Evolutionary conservation across 1,139 yeast genomes (phyloP).

Genomic region (Suhomyces anneliseae): DNA sequence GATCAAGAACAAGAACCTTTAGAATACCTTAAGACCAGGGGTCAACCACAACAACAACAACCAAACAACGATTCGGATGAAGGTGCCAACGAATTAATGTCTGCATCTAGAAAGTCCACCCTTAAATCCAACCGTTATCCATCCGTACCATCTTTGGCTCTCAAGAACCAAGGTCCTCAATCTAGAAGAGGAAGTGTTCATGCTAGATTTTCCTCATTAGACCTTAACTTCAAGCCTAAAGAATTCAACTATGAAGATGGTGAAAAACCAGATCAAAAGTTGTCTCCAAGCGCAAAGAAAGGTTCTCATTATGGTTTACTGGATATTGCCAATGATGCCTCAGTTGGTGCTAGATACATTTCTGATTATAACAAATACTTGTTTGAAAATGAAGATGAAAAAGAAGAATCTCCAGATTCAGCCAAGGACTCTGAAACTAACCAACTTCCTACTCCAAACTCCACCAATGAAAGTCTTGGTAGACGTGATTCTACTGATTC

Average conservation of each 20-base stretch:
- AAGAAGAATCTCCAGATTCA: slow-evolving; percentile 9
- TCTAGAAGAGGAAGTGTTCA: slow-evolving; percentile 6
- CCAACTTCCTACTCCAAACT: slow-evolving; percentile 21
- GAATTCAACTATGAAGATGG: slow-evolving; percentile 15
- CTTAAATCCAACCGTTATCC: slow-evolving; percentile 39
- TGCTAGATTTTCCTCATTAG: slow-evolving; percentile 27
- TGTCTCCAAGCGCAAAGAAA: not conserved
- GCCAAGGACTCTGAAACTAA: slow-evolving; percentile 7
- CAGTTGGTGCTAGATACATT: slow-evolving; percentile 24
- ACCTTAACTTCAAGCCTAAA: slow-evolving; percentile 27
- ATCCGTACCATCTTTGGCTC: slow-evolving; percentile 33
- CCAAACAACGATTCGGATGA: slow-evolving; percentile 15
- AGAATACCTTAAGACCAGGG: too few relatives aligned
- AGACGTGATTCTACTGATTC: slow-evolving; percentile 29
- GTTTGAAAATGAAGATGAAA: slow-evolving; percentile 27
- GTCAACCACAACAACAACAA: too few relatives aligned
- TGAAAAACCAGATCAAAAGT: slow-evolving; percentile 7
- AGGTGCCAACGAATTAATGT: slow-evolving; percentile 20
- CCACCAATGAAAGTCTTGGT: slow-evolving; percentile 15
- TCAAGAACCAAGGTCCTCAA: slow-evolving; percentile 2
- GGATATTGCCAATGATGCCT: slow-evolving; percentile 18
- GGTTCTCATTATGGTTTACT: slow-evolving; percentile 14
- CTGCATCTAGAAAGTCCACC: slow-evolving; percentile 34
- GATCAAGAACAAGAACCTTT: slow-evolving; percentile 2
- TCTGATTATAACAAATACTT: slow-evolving; percentile 38